A percentile compares a stretch with the other conserved stretches of the same genome.
Evolutionary conservation across 306 rosid genomes (phyloP).

Genomic region (Macrotyloma uniflorum): DNA sequence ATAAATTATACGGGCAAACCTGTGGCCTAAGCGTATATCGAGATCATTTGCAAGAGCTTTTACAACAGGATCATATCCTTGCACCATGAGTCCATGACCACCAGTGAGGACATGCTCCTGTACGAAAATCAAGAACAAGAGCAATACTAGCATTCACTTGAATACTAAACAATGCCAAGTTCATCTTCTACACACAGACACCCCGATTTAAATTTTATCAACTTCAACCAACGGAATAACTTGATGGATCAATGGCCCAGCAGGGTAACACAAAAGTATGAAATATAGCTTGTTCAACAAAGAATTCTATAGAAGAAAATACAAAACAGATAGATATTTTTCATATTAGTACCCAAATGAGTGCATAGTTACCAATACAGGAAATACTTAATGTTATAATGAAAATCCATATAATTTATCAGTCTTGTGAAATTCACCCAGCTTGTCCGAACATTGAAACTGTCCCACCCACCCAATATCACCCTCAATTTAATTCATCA

Average conservation of each 20-base stretch:
- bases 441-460: no score
- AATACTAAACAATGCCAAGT: not conserved
- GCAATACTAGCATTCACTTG: constrained; percentile 34
- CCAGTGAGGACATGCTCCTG: constrained; percentile 80
- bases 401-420: not conserved
- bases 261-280: not conserved
- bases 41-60: constrained; percentile 72
- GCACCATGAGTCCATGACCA: constrained; percentile 88
- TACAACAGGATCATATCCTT: constrained; percentile 72
- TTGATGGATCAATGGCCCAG: not conserved
- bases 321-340: not conserved
- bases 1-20: constrained; percentile 47
- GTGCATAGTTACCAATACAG: not conserved
- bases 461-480: no score
- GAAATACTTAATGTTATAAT: no score
- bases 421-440: no score
- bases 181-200: constrained; percentile 3
- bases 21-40: constrained; percentile 64
- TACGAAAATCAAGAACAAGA: constrained; percentile 17
- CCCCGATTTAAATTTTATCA: not conserved
- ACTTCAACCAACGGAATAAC: not conserved
- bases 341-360: not conserved
- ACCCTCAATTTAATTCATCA: not conserved
- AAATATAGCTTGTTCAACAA: not conserved
- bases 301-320: not conserved